Evolutionary conservation across 2,329 filamentous ascomycete genomes (phyloP).

Genomic region (Apiospora rasikravindrae): DNA sequence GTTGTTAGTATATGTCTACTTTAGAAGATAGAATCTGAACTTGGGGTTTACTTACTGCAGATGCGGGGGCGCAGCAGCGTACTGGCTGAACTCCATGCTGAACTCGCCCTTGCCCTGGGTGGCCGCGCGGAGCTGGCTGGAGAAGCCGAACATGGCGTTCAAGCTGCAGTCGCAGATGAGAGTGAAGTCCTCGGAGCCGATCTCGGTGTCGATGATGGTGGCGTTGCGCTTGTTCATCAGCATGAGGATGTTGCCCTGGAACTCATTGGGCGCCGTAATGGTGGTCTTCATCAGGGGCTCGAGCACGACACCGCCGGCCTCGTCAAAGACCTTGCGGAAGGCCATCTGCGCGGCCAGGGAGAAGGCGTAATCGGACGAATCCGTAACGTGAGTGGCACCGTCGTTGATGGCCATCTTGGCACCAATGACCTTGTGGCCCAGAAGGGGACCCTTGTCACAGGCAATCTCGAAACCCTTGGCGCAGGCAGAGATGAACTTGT

Average conservation of each 20-base stretch:
- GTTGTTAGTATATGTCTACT: slow-evolving; percentile 32
- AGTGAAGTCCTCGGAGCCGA: slow-evolving; percentile 91
- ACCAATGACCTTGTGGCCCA: slow-evolving; percentile 92
- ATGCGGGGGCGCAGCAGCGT: slow-evolving; percentile 83
- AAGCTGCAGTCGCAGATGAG: slow-evolving; percentile 89
- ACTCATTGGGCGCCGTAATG: slow-evolving; percentile 94
- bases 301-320: slow-evolving; percentile 81
- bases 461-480: slow-evolving; percentile 90
- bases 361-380: slow-evolving; percentile 97
- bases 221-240: slow-evolving; percentile 96
- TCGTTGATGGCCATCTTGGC: slow-evolving; percentile 92
- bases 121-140: slow-evolving; percentile 84
- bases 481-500: slow-evolving; percentile 95
- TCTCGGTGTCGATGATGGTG: slow-evolving; percentile 93
- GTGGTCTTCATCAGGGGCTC: slow-evolving; percentile 99
- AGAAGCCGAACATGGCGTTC: slow-evolving; percentile 98
- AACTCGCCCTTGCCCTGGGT: slow-evolving; percentile 99
- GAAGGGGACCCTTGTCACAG: slow-evolving; percentile 84
- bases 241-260: slow-evolving; percentile 94
- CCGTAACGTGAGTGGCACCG: slow-evolving; percentile 95
- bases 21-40: neutral
- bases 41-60: slow-evolving; percentile 71
- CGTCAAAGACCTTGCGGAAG: slow-evolving; percentile 90
- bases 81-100: slow-evolving; percentile 98
- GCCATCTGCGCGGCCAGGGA: slow-evolving; percentile 93